Percentiles rank a stretch among this genome's conserved stretches.
phyloP scores from a whole-genome alignment of 1,139 yeast species.

The Yamadazyma diospyri region DNA sequence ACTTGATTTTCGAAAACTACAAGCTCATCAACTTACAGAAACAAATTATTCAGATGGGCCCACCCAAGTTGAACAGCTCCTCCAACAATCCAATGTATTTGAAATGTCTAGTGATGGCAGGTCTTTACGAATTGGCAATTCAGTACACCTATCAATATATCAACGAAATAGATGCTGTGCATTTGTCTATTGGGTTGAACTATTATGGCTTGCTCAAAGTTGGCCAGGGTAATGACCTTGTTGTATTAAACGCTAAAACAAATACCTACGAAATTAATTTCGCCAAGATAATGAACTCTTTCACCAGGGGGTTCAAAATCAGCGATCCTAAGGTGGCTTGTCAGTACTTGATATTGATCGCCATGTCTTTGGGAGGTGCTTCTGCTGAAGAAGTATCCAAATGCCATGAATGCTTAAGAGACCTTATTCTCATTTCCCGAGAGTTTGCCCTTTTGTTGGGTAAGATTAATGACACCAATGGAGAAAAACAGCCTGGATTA shows the following conservation, averaged over 20 bases:
- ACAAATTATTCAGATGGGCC: constrained; percentile 68
- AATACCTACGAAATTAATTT: constrained; percentile 50
- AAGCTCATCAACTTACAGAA: constrained; percentile 72
- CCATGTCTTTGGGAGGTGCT: constrained; percentile 44
- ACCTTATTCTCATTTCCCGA: constrained; percentile 79
- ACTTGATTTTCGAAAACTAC: constrained; percentile 67
- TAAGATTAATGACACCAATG: constrained; percentile 64
- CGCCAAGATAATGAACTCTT: constrained; percentile 60
- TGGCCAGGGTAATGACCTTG: constrained; percentile 26
- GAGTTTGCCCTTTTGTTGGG: constrained; percentile 83
- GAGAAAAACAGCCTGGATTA: constrained; percentile 77
- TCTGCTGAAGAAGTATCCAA: constrained; percentile 47
- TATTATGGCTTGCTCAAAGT: constrained; percentile 71
- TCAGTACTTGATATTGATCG: constrained; percentile 76
- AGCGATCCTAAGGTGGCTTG: constrained; percentile 90
- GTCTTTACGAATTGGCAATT: constrained; percentile 80
- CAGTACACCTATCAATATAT: constrained; percentile 59
- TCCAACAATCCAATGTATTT: constrained; percentile 72
- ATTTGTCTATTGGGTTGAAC: constrained; percentile 77
- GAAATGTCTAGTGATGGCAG: constrained; percentile 70
- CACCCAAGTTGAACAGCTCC: constrained; percentile 62
- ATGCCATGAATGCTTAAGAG: constrained; percentile 79
- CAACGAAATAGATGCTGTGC: constrained; percentile 85
- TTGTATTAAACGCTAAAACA: constrained; percentile 24
- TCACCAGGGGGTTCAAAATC: constrained; percentile 76